Base-by-base conservation (phyloP, 495 filamentous ascomycete genomes). In the Trichoderma reesei region DNA sequence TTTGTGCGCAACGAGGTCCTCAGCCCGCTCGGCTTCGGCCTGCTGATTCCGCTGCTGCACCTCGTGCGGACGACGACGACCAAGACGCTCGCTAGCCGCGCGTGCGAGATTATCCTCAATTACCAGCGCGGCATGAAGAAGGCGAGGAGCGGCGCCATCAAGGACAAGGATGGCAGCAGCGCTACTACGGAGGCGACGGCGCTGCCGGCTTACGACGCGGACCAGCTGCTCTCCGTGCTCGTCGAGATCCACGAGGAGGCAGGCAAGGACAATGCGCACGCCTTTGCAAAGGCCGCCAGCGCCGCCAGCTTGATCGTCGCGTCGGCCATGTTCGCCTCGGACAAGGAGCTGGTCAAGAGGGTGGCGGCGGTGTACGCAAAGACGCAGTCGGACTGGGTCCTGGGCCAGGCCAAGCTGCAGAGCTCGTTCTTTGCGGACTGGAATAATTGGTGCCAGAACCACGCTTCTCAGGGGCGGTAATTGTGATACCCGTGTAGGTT, bases 1-100 rank as follows among this genome's bases (percentile, higher is more conserved):
- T 98, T 88, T 73, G 80, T 92, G 66, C 95, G 91, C 73, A 86
- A 90, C 66, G 83, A 91, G 72, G 85, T 89, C 59, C 75, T 80
- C 31, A 80, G 86, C 63, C 73, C 80, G 13, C 86, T 86, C 61
- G 71, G 83, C 0, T 77, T 91, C 0, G 81, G 86, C 0, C 74
- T 92, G 6, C 72, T 94, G 1, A 72, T 92, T 1, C 90, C 91
- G 0, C 71, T 82, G 8, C 68, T 83, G 3, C 67, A 72, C 34
- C 76, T 79, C 26, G 68, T 78, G 11, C 75, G 75, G 60, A 75
- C 71, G 3, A 90, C 90, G 0, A 83, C 79, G 13, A 85, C 83
- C 64, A 90, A 90, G 71, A 80, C 87, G 54, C 81, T 96, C 38
- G 81, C 85, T 5, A 86, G 88, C 41, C 92, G 89, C 70, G 88